Evolutionary conservation across 768 basidiomycete genomes (phyloP).

Genomic region (Cantharellus anzutake): DNA sequence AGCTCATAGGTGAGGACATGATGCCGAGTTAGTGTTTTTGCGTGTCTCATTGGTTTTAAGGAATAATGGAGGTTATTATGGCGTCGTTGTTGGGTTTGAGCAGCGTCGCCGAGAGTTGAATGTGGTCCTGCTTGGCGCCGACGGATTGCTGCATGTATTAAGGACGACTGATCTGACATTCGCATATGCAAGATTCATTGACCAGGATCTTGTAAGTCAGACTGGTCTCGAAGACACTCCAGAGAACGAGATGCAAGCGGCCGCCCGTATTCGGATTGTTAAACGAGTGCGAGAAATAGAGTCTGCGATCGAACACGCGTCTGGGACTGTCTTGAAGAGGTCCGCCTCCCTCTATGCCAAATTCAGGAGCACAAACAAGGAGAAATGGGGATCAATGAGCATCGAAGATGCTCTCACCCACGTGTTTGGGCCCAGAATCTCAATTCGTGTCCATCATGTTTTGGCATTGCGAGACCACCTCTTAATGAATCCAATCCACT

Average conservation of each 20-base stretch:
- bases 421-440: neutral
- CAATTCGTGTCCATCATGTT: neutral
- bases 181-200: neutral
- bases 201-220: neutral
- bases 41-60: too few relatives aligned
- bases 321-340: neutral
- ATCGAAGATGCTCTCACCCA: neutral
- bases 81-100: neutral
- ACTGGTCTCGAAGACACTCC: neutral
- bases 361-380: neutral
- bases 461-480: neutral
- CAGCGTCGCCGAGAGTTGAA: neutral
- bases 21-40: too few relatives aligned
- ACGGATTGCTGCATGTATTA: neutral
- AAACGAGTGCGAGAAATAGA: neutral
- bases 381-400: neutral
- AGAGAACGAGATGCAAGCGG: neutral
- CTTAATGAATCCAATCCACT: neutral
- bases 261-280: neutral
- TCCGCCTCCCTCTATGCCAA: neutral
- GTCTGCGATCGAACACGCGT: neutral
- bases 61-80: neutral
- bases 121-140: neutral
- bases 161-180: neutral
- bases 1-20: too few relatives aligned